Base-by-base conservation (phyloP, 2,329 filamentous ascomycete species). In the Fulvia fulva region DNA sequence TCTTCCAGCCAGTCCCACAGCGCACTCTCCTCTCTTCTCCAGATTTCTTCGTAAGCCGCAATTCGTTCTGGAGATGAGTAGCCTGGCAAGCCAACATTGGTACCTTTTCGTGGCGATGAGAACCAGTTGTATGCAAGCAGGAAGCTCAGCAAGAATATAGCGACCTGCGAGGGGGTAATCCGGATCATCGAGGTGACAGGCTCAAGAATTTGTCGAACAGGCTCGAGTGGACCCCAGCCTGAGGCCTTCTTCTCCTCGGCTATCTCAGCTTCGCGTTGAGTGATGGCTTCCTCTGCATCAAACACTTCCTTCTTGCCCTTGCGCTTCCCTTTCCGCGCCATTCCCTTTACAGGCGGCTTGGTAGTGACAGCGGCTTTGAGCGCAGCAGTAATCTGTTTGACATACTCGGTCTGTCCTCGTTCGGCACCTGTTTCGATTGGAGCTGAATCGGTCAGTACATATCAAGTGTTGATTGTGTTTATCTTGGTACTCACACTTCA, bases 361-460 rank as follows among this genome's bases (percentile, higher is more conserved):
- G 87, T 81, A 16, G 85, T 84, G 19, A 97, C 83, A 12, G 88
- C 88, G 44, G 83, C 81, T 70, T 87, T 91, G 19, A 97, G 78
- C 26, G 87, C 83, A 9, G 87, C 84, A 54, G 92, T 83, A 5
- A 99, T 77, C 57, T 93, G 89, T 65, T 88, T 92, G 62, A 88
- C 89, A 71, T 95, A 96, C 58, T 87, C 82, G 8, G 81, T 81
- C 75, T 99, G 94, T 26, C 94, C 94, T 56, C 97, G 92, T 62
- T 89, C 92, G 45, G 92, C 91, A 59, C 91, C 93, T 73, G 96
- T 97, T 73, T 99, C 94, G 66, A 99, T 99, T 1, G 94, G 90
- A 62, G 89, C 91, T 96, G 64, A 34, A 53, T 9, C 7, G 23
- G 59, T 68, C 60, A 70, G 45, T 53, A 51, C 23, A 26, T 28